Conservation (phyloP, 2,329 filamentous ascomycete species). For the Cytospora piceae region DNA sequence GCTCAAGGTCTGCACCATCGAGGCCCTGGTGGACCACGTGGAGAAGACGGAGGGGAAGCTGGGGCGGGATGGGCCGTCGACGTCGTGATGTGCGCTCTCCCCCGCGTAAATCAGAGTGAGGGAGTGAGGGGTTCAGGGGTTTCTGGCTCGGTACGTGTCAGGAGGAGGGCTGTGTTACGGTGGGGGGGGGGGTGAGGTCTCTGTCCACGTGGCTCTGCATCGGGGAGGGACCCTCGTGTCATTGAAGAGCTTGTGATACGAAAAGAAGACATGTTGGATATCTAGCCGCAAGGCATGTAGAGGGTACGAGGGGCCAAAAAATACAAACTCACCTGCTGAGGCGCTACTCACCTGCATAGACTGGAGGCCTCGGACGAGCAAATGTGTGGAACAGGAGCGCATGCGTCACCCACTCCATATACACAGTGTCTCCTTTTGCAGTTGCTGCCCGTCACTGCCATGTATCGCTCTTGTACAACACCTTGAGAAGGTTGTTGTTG, state of each 20-base stretch:
- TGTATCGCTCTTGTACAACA: neutral
- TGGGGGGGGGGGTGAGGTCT: neutral
- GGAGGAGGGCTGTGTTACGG: neutral
- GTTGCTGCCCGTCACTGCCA: neutral
- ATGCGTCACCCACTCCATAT: neutral
- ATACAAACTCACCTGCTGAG: neutral
- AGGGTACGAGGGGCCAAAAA: neutral
- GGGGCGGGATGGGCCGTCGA: slow-evolving; percentile 46
- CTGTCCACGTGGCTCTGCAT: slow-evolving; percentile 4
- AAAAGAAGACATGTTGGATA: slow-evolving; percentile 5
- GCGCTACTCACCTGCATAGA: neutral
- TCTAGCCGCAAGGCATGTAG: slow-evolving; percentile 26
- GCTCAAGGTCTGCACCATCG: slow-evolving; percentile 93
- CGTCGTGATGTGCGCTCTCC: neutral
- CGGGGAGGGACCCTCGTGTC: neutral
- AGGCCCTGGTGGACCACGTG: slow-evolving; percentile 80
- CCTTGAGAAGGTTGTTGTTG: neutral
- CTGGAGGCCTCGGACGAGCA: neutral
- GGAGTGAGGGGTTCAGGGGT: too few species aligned
- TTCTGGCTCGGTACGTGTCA: neutral
- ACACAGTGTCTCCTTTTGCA: neutral
- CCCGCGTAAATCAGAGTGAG: neutral
- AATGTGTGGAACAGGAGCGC: neutral
- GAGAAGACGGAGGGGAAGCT: slow-evolving; percentile 73
- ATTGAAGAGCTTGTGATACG: neutral